Conservation (phyloP, 1,139 yeast genomes). For the Sugiyamaella novakii region DNA sequence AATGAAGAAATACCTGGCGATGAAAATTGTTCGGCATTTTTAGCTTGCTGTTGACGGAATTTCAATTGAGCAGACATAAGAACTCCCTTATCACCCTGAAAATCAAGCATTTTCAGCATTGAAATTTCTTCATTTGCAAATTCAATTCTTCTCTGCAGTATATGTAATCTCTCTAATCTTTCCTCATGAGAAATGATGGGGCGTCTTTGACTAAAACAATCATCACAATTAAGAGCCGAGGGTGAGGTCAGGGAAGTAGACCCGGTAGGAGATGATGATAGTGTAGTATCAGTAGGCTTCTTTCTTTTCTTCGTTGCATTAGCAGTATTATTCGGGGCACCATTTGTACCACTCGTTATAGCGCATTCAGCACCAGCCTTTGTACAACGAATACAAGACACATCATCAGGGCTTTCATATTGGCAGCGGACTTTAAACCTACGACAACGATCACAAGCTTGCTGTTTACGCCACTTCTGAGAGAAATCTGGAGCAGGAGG, state of each 20-base stretch:
- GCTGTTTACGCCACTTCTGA: constrained; percentile 47
- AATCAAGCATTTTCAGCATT: constrained; percentile 15
- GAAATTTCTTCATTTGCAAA: constrained; percentile 15
- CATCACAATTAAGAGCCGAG: constrained; percentile 4
- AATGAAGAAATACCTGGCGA: constrained; percentile 17
- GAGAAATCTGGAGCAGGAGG: constrained; percentile 14
- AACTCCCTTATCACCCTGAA: constrained; percentile 11
- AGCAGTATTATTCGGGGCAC: background rate
- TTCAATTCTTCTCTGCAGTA: constrained; percentile 6
- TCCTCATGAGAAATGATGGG: constrained; percentile 16
- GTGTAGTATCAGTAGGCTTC: constrained; percentile 4
- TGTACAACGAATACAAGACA: constrained; percentile 52
- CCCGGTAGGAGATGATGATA: background rate
- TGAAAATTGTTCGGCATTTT: constrained; percentile 7
- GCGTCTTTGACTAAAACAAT: constrained; percentile 9
- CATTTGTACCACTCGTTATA: constrained; percentile 22
- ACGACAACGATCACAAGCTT: constrained; percentile 63
- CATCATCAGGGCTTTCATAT: constrained; percentile 51
- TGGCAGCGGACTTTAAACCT: constrained; percentile 58
- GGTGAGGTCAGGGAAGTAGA: background rate
- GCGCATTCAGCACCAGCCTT: constrained; percentile 52
- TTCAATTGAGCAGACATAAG: constrained; percentile 15
- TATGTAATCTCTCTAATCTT: constrained; percentile 5
- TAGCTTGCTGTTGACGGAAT: constrained; percentile 17
- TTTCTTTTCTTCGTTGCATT: constrained; percentile 4